A percentile compares a stretch with the other conserved stretches of the same genome.
phyloP scores from a whole-genome alignment of 495 filamentous ascomycete species.

The Cenococcum geophilum region DNA sequence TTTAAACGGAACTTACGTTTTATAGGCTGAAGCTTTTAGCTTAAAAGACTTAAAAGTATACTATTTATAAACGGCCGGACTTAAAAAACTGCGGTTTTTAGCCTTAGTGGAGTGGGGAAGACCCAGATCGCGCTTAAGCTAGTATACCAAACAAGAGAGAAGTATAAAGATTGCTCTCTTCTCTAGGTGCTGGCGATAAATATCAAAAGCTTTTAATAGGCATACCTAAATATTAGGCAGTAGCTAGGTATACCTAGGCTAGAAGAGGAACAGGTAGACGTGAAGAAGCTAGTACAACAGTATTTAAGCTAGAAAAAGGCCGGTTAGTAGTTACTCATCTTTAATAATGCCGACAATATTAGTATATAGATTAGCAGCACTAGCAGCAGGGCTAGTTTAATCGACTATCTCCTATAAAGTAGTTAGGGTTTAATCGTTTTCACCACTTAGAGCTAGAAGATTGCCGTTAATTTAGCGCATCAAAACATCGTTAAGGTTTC shows the following conservation, averaged over 20 bases:
- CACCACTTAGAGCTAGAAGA: conserved; percentile 17
- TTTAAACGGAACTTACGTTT: too few species aligned
- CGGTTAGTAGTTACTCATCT: conserved; percentile 11
- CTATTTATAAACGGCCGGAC: too few species aligned
- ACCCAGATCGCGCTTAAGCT: not conserved
- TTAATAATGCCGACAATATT: conserved; percentile 26
- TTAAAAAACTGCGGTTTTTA: conserved; percentile 2
- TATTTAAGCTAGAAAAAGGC: not conserved
- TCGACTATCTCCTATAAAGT: conserved; percentile 18
- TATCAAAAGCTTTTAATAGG: not conserved
- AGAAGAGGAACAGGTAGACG: conserved; percentile 6
- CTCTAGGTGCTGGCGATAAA: not conserved
- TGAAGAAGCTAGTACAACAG: conserved; percentile 7
- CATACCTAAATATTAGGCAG: not conserved
- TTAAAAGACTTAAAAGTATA: too few species aligned
- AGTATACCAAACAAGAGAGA: not conserved
- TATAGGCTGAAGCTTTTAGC: too few species aligned
- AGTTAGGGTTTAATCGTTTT: conserved; percentile 20
- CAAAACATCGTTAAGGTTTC: not conserved
- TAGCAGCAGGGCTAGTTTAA: conserved; percentile 1
- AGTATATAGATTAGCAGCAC: not conserved
- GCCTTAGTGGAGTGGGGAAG: conserved; percentile 2
- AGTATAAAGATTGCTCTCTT: not conserved
- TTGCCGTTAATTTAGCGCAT: conserved; percentile 10
- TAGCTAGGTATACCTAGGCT: not conserved